A percentile compares a stretch with the other conserved stretches of the same genome.
Conservation (phyloP, 805 yeast species). For the Suhomyces vadensis region DNA sequence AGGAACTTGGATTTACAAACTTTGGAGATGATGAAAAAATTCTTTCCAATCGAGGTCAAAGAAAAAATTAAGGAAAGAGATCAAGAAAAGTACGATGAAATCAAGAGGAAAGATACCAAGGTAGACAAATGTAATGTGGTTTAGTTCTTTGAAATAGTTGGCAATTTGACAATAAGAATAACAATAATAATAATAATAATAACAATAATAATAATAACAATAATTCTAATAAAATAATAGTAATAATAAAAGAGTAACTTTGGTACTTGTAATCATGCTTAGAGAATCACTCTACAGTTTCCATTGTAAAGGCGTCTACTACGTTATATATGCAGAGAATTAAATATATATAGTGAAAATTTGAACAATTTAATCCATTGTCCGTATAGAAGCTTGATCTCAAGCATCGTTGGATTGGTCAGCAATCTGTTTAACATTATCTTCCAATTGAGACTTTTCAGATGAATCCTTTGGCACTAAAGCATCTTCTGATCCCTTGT, state of each 20-base stretch:
- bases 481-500: slow-evolving; percentile 7
- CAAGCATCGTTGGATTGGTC: slow-evolving; percentile 2
- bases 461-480: neutral
- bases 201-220: too few relatives aligned
- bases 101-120: slow-evolving; percentile 18
- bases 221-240: too few relatives aligned
- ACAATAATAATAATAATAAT: neutral
- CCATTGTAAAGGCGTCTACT: too few relatives aligned
- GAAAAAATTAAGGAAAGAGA: slow-evolving; percentile 57
- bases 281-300: too few relatives aligned
- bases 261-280: too few relatives aligned
- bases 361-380: neutral
- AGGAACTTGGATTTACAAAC: slow-evolving; percentile 56
- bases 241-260: too few relatives aligned
- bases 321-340: neutral
- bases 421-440: slow-evolving; percentile 1
- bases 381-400: neutral
- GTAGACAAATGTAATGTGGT: slow-evolving; percentile 22
- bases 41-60: slow-evolving; percentile 69
- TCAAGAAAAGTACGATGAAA: slow-evolving; percentile 36
- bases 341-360: neutral
- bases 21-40: slow-evolving; percentile 52
- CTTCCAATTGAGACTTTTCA: neutral
- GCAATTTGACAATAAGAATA: neutral
- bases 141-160: too few relatives aligned